Evolutionary conservation across 768 basidiomycete genomes (phyloP), one percentile per base, ranked within the genome.

Genomic region (Stropharia rugosoannulata): DNA sequence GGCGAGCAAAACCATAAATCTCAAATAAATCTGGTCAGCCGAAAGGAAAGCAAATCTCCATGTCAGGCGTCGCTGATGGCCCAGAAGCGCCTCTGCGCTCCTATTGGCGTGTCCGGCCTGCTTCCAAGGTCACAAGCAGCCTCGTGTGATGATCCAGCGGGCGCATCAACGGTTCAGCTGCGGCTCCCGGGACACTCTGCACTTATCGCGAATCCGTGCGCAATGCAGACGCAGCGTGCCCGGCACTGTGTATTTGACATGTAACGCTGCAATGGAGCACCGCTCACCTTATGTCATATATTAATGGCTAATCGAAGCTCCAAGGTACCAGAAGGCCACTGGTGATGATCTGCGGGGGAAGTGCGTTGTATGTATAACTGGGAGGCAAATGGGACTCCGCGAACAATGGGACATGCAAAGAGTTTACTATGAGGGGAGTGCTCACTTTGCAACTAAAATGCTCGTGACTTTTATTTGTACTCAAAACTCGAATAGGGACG

Each of bases 321-420:
- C 62, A 58, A 68, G 70, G 70, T 57, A 67, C 68, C 63, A 63
- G 62, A 67, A 64, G 63, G 41, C 54, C 50, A 59, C 59, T 59
- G 54, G 46, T 52, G 64, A 62, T 62, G 69, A 73, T 73, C 68
- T 66, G 69, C 70, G 71, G 70, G 62, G 70, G 60, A 68, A 65
- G 63, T 55, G 66, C 64, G 64, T 66, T 55, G 35, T 19, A 16
- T 5, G 15, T 12, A 25, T 6, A 10, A 40, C 7, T 22, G 25
- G 43, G 49, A 55, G 45, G 46, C 42, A 59, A 32, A 18, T 25
- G 40, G 19, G 55, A 27, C 41, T 46, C 44, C 29, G 35, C 11
- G 35, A 45, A 44, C 22, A 38, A 9, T n/a, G 42, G 27, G 15
- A 37, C n/a, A 37, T 35, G 38, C 37, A 38, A 48, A n/a, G 37